phyloP scores from a whole-genome alignment of 805 yeast species.

The Myxozyma mucilagina region DNA sequence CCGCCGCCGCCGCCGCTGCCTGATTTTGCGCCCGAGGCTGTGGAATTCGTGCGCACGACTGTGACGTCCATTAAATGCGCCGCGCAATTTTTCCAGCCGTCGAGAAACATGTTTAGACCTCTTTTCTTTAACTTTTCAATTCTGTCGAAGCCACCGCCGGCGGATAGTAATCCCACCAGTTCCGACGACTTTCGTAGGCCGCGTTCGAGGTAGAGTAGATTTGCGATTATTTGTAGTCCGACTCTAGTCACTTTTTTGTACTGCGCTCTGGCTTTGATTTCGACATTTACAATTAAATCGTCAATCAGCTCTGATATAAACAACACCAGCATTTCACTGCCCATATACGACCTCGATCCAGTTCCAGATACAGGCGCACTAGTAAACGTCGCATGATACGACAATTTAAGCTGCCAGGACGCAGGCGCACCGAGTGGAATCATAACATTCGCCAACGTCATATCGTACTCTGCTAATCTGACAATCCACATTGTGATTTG shows the following conservation, averaged over 20 bases:
- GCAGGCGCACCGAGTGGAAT: slow-evolving; percentile 25
- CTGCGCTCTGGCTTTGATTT: slow-evolving; percentile 52
- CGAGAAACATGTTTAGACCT: slow-evolving; percentile 68
- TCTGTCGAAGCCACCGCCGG: slow-evolving; percentile 57
- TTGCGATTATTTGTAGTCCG: slow-evolving; percentile 72
- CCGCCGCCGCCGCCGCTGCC: too few relatives aligned
- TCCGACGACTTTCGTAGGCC: slow-evolving; percentile 41
- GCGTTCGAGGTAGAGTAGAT: slow-evolving; percentile 72
- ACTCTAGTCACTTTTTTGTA: slow-evolving; percentile 43
- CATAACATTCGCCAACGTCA: slow-evolving; percentile 19
- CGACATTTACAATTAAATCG: slow-evolving; percentile 64
- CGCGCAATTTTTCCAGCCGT: slow-evolving; percentile 76
- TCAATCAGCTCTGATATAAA: slow-evolving; percentile 79
- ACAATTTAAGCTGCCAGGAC: slow-evolving; percentile 16
- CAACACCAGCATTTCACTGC: slow-evolving; percentile 52
- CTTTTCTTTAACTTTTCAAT: slow-evolving; percentile 69
- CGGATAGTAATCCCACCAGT: slow-evolving; percentile 56
- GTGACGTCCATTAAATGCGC: slow-evolving; percentile 78
- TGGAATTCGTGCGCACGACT: slow-evolving; percentile 46
- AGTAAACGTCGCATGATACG: slow-evolving; percentile 4
- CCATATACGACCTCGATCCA: slow-evolving; percentile 18
- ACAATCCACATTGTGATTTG: slow-evolving; percentile 69
- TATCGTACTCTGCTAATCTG: slow-evolving; percentile 60
- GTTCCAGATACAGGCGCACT: slow-evolving; percentile 6
- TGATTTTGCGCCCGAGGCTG: slow-evolving; percentile 33